These are phyloP conservation scores for Trichoderma sp. DNA, from an alignment of 2,329 filamentous ascomycete species.

Conservation along the genomic window DNA sequence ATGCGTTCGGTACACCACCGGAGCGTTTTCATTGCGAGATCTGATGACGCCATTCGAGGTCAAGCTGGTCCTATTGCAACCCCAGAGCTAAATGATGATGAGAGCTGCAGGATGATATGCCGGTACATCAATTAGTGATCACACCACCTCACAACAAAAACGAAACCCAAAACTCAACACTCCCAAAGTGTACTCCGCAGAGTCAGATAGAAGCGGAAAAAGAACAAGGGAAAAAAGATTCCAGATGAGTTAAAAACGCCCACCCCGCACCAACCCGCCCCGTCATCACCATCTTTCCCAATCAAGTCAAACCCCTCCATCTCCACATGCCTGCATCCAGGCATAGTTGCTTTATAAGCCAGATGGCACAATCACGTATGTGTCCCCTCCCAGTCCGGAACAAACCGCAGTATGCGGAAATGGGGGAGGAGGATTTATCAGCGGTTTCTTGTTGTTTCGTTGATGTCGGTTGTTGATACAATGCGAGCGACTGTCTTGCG, in stretches of 20 bases:
- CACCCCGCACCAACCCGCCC: background rate
- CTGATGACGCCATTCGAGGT: background rate
- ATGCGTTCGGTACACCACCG: background rate
- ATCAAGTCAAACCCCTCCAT: background rate
- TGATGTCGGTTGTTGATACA: background rate
- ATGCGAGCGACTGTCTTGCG: background rate
- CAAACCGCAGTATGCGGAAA: background rate
- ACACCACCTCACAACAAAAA: background rate
- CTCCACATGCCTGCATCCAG: background rate
- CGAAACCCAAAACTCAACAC: background rate
- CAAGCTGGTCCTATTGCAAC: background rate
- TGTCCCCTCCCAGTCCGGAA: background rate
- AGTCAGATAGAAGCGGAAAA: background rate
- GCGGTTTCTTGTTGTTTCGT: background rate
- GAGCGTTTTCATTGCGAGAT: background rate
- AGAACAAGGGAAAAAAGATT: background rate
- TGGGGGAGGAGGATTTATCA: background rate
- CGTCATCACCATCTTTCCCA: background rate
- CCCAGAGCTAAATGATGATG: background rate
- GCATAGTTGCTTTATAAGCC: slow-evolving; percentile 11
- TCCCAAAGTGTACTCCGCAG: background rate
- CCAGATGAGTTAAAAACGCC: background rate
- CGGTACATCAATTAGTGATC: background rate
- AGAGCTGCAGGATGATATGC: background rate
- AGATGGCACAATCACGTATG: background rate